phyloP scores from a whole-genome alignment of 768 basidiomycete genomes.

The Dentipellis fragilis region DNA sequence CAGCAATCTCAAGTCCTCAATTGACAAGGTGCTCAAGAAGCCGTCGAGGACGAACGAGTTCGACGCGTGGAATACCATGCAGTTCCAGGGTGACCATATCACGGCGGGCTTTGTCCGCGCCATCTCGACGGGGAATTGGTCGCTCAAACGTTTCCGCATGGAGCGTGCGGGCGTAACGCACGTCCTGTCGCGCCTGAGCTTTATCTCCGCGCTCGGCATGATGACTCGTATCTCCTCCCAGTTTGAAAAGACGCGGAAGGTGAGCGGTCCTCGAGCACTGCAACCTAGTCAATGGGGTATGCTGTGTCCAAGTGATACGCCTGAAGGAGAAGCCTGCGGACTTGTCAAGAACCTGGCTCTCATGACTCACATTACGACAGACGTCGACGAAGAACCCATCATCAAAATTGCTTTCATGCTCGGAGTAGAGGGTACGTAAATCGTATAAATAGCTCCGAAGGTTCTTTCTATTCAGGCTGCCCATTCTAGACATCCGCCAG shows the following conservation, averaged over 20 bases:
- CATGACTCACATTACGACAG: constrained; percentile 99
- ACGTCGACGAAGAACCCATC: constrained; percentile 93
- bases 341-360: constrained; percentile 96
- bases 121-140: constrained; percentile 99
- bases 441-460: not conserved
- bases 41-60: constrained; percentile 90
- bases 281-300: constrained; percentile 99
- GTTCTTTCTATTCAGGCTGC: not conserved
- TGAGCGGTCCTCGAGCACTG: constrained; percentile 91
- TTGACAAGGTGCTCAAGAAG: constrained; percentile 97
- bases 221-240: constrained; percentile 99
- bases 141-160: constrained; percentile 98
- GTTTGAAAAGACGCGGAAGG: constrained; percentile 98
- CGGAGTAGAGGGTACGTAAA: constrained; percentile 81
- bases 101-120: constrained; percentile 94
- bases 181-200: constrained; percentile 88
- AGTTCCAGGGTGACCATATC: constrained; percentile 93
- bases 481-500: constrained; percentile 68
- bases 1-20: constrained; percentile 84
- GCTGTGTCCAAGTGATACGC: constrained; percentile 95
- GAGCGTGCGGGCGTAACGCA: constrained; percentile 98
- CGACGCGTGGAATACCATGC: constrained; percentile 90
- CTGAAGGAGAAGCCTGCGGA: constrained; percentile 98
- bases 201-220: constrained; percentile 97
- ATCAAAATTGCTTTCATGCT: constrained; percentile 84